Evolutionary conservation across 345 rosid species (phyloP).

Genomic region (Schrenkiella parvula): DNA sequence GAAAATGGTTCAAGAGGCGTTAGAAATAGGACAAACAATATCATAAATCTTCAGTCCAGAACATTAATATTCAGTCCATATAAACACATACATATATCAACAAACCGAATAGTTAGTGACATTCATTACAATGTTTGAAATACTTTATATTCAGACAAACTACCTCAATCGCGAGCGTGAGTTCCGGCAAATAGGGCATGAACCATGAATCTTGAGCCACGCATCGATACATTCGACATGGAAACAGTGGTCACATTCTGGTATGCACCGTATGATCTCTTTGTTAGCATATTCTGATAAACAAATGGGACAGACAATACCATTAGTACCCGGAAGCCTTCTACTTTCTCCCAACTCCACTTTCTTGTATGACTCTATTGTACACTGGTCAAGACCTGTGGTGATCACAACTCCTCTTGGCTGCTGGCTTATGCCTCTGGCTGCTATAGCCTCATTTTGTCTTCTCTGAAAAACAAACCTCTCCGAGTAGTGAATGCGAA

Average conservation of each 20-base stretch:
- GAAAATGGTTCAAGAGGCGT: constrained; percentile 67
- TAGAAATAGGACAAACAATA: too few species aligned
- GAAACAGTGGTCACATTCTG: constrained; percentile 62
- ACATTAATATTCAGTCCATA: too few species aligned
- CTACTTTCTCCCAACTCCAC: constrained; percentile 59
- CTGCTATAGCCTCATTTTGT: not conserved
- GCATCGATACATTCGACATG: constrained; percentile 60
- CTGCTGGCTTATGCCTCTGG: not conserved
- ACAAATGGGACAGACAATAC: constrained; percentile 49
- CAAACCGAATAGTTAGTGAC: too few species aligned
- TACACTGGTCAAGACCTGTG: constrained; percentile 55
- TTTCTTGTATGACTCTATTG: constrained; percentile 59
- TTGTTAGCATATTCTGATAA: constrained; percentile 47
- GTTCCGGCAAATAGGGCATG: constrained; percentile 42
- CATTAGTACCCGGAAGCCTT: constrained; percentile 53
- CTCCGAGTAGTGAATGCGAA: constrained; percentile 19
- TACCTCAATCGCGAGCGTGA: too few species aligned
- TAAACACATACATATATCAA: too few species aligned
- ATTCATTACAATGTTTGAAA: too few species aligned
- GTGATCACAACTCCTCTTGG: constrained; percentile 15
- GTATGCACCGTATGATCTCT: constrained; percentile 47
- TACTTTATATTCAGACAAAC: too few species aligned
- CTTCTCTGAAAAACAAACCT: not conserved
- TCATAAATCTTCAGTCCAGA: too few species aligned
- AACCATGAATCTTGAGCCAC: constrained; percentile 55